Conservation (phyloP, 345 rosid species). For the Bruguiera parviflora region DNA sequence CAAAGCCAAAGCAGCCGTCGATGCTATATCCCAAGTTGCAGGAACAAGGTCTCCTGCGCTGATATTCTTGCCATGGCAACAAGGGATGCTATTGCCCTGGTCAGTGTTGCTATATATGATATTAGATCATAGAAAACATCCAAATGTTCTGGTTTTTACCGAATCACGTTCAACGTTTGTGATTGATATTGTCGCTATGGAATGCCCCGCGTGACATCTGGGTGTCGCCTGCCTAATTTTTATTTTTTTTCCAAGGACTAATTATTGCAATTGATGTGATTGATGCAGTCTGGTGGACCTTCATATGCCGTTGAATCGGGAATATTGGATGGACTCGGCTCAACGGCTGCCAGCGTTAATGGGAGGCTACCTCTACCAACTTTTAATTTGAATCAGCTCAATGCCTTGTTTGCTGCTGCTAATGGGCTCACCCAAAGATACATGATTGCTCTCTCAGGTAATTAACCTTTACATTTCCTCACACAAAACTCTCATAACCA, state of each 20-base stretch:
- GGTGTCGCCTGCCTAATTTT: too few species aligned
- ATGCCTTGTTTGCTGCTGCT: constrained; percentile 14
- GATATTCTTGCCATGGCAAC: constrained; percentile 25
- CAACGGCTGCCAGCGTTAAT: constrained; percentile 12
- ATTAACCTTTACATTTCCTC: not conserved
- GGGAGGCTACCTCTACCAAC: constrained; percentile 18
- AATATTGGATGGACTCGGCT: constrained; percentile 19
- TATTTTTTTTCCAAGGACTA: not conserved
- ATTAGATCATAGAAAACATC: too few species aligned
- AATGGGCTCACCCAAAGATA: constrained; percentile 16
- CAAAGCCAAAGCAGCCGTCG: constrained; percentile 21
- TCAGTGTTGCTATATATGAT: not conserved
- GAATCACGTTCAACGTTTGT: too few species aligned
- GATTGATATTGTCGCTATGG: too few species aligned
- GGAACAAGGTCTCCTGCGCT: constrained; percentile 23
- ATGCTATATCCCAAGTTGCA: constrained; percentile 8
- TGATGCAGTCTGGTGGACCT: constrained; percentile 23
- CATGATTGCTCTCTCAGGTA: constrained; percentile 28
- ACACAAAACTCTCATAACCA: not conserved
- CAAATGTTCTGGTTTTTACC: too few species aligned
- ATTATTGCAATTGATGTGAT: not conserved
- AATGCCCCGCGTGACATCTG: too few species aligned
- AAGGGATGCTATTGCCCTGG: constrained; percentile 21
- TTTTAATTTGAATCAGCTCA: constrained; percentile 14
- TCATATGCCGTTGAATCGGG: constrained; percentile 26